Conservation (phyloP, 1,139 yeast genomes). For the Magnusiomyces magnusii region DNA sequence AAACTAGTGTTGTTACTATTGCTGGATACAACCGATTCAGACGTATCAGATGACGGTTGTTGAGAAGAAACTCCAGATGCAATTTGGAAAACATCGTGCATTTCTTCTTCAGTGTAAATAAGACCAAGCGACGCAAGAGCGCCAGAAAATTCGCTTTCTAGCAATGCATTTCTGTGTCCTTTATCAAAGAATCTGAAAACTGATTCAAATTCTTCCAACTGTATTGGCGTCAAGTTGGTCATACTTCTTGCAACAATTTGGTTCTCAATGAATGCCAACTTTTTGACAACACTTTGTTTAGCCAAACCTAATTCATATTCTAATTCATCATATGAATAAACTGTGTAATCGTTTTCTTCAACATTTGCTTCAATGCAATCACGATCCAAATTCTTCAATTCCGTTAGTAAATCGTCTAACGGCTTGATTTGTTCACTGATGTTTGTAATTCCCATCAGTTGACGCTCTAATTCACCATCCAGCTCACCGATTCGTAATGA, state of each 20-base stretch:
- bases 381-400: slow-evolving; percentile 27
- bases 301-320: slow-evolving; percentile 37
- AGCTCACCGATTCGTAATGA: slow-evolving; percentile 31
- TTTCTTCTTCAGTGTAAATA: slow-evolving; percentile 34
- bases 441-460: slow-evolving; percentile 30
- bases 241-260: slow-evolving; percentile 37
- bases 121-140: slow-evolving; percentile 38
- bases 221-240: slow-evolving; percentile 38
- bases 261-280: slow-evolving; percentile 36
- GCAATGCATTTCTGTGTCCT: slow-evolving; percentile 31
- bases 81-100: slow-evolving; percentile 32
- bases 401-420: slow-evolving; percentile 26
- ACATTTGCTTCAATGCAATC: slow-evolving; percentile 35
- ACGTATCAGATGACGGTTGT: neutral
- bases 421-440: slow-evolving; percentile 33
- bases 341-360: slow-evolving; percentile 38
- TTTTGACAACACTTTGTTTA: slow-evolving; percentile 34
- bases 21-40: neutral
- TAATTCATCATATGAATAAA: slow-evolving; percentile 36
- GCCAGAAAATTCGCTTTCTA: slow-evolving; percentile 35
- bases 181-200: slow-evolving; percentile 39
- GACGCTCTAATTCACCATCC: slow-evolving; percentile 37
- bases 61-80: slow-evolving; percentile 19
- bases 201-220: slow-evolving; percentile 38
- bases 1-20: neutral